Conservation (phyloP, 179 eudicot species). For the Heliamphora pulchella region DNA sequence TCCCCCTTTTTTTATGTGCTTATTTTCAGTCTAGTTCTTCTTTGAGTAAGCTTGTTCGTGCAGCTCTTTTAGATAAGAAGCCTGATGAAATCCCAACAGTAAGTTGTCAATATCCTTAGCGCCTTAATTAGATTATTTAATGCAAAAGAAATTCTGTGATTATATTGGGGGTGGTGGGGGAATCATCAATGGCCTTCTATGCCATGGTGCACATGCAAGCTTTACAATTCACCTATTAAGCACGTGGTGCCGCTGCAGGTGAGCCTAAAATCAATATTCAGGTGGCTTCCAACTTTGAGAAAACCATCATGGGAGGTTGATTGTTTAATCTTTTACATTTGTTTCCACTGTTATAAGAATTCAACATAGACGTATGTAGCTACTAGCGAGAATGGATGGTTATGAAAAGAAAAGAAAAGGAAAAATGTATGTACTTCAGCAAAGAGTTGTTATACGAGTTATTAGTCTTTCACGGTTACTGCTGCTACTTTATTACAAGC, state of each 20-base stretch:
- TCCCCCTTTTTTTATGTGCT: not conserved
- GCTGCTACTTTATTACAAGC: not conserved
- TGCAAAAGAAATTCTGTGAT: slow-evolving; percentile 2
- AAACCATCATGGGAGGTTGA: not conserved
- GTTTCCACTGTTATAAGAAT: not conserved
- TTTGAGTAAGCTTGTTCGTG: slow-evolving; percentile 73
- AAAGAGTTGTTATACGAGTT: not conserved
- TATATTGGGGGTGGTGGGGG: not conserved
- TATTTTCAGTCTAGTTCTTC: slow-evolving; percentile 63
- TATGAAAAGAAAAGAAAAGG: not conserved
- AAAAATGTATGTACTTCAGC: too few species aligned
- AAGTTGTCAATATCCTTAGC: slow-evolving; percentile 21
- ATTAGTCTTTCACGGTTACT: not conserved
- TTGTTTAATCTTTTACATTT: not conserved
- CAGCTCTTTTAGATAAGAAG: slow-evolving; percentile 67
- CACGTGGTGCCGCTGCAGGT: not conserved
- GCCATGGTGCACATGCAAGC: not conserved
- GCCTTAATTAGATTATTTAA: not conserved
- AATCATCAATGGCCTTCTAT: not conserved
- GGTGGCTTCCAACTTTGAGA: not conserved
- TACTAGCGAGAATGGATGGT: not conserved
- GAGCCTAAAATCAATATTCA: not conserved
- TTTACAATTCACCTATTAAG: not conserved
- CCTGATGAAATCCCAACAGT: slow-evolving; percentile 95
- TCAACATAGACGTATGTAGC: not conserved